Conservation (phyloP, 176 grass and related monocot species). For the Areca catechu region DNA sequence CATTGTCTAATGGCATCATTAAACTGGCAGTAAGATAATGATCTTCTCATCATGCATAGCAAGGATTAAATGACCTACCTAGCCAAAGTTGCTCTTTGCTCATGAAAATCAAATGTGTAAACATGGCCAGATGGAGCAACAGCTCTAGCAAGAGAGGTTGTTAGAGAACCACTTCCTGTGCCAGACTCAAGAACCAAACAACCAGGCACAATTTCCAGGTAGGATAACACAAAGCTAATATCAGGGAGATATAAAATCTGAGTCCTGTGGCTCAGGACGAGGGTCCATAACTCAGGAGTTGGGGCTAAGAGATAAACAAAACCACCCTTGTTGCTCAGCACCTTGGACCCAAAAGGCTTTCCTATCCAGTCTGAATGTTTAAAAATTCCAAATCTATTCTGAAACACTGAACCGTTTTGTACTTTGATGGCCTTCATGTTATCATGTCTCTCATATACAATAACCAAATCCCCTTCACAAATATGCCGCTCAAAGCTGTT, state of each 20-base stretch:
- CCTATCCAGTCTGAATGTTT: conserved; percentile 78
- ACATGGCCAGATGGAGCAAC: conserved; percentile 57
- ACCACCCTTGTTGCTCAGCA: conserved; percentile 34
- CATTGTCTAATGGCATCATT: no score
- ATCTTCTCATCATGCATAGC: not conserved
- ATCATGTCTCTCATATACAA: conserved; percentile 75
- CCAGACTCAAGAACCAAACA: conserved; percentile 78
- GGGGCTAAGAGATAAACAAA: conserved; percentile 73
- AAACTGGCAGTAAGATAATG: not conserved
- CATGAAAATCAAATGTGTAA: conserved; percentile 88
- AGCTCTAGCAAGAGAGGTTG: conserved; percentile 64
- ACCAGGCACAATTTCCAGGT: conserved; percentile 69
- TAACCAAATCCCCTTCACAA: conserved; percentile 60
- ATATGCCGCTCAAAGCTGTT: conserved; percentile 44
- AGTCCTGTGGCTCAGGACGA: conserved; percentile 82
- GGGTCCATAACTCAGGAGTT: conserved; percentile 82
- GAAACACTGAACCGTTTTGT: conserved; percentile 34
- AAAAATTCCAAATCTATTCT: conserved; percentile 82
- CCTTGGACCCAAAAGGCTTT: conserved; percentile 70
- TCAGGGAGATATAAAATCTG: conserved; percentile 89
- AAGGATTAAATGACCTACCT: conserved; percentile 33
- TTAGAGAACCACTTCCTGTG: conserved; percentile 70
- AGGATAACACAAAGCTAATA: conserved; percentile 77
- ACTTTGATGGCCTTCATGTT: conserved; percentile 57
- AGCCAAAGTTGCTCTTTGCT: conserved; percentile 62